phyloP scores from a whole-genome alignment of 208 protist species.

The Wallacemonas sp. region DNA sequence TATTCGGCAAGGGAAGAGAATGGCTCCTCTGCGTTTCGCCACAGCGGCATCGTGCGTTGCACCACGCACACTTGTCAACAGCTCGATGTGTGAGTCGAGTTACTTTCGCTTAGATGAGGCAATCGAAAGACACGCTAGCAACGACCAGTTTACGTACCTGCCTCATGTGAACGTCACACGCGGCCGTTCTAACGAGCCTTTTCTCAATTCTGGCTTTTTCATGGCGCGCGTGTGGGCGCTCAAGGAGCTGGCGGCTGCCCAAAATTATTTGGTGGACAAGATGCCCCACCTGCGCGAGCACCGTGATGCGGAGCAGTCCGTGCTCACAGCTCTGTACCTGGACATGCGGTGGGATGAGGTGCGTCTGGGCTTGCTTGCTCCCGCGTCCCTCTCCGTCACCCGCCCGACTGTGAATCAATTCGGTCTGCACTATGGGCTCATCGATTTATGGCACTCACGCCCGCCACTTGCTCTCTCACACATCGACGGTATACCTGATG shows the following conservation, averaged over 20 bases:
- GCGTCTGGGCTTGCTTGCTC: not conserved
- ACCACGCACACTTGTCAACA: not conserved
- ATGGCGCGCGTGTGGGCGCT: slow-evolving; percentile 6
- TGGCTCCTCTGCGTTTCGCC: not conserved
- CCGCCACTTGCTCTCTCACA: not conserved
- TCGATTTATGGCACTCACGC: not conserved
- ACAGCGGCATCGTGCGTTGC: not conserved
- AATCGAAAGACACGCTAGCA: not conserved
- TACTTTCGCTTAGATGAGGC: not conserved
- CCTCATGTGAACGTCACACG: not conserved
- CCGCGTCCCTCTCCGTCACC: not conserved
- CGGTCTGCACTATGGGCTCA: not conserved
- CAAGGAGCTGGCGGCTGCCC: not conserved
- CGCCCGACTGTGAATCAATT: not conserved
- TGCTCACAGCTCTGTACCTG: not conserved
- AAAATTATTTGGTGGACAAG: not conserved
- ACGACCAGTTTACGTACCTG: not conserved
- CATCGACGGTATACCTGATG: not conserved
- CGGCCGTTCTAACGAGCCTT: not conserved
- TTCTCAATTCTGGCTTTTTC: not conserved
- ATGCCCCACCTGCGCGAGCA: not conserved
- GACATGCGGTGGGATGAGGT: not conserved
- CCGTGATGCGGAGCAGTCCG: not conserved
- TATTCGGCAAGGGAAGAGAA: not conserved
- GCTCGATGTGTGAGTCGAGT: not conserved